Evolutionary conservation across 1,139 yeast species (phyloP).

Genomic region (Kluyveromyces marxianus): DNA sequence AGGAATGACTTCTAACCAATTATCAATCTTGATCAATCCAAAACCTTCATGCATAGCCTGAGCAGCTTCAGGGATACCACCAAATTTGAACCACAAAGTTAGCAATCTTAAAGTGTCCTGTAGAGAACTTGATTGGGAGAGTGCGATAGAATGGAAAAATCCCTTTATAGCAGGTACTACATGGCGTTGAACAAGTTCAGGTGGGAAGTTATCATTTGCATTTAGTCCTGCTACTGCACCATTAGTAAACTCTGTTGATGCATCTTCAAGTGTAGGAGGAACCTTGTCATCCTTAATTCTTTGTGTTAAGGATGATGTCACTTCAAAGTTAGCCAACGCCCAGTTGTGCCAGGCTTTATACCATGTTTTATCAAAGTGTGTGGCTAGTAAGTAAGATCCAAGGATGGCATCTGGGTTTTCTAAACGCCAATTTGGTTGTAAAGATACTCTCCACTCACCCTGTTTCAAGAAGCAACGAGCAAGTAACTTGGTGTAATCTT

Average conservation of each 20-base stretch:
- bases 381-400: constrained; percentile 87
- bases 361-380: constrained; percentile 90
- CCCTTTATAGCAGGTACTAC: constrained; percentile 94
- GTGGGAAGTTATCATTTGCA: constrained; percentile 33
- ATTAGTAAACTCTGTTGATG: constrained; percentile 15
- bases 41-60: constrained; percentile 89
- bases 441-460: constrained; percentile 94
- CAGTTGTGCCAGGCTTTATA: constrained; percentile 99
- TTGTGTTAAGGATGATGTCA: constrained; percentile 59
- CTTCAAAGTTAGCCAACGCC: constrained; percentile 97
- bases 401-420: constrained; percentile 62
- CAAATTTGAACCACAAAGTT: constrained; percentile 93
- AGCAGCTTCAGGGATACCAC: constrained; percentile 88
- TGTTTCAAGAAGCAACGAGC: constrained; percentile 95
- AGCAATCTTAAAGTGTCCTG: constrained; percentile 88
- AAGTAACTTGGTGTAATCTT: constrained; percentile 75
- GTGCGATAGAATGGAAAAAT: constrained; percentile 87
- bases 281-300: constrained; percentile 27
- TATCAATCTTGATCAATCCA: constrained; percentile 79
- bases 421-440: constrained; percentile 71
- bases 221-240: constrained; percentile 19
- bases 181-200: constrained; percentile 68
- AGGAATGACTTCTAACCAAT: constrained; percentile 93
- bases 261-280: constrained; percentile 11
- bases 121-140: constrained; percentile 77